Evolutionary conservation across 2,329 filamentous ascomycete genomes (phyloP), one percentile per base, ranked within the genome.

Genomic region (Aspergillus novofumigatus): DNA sequence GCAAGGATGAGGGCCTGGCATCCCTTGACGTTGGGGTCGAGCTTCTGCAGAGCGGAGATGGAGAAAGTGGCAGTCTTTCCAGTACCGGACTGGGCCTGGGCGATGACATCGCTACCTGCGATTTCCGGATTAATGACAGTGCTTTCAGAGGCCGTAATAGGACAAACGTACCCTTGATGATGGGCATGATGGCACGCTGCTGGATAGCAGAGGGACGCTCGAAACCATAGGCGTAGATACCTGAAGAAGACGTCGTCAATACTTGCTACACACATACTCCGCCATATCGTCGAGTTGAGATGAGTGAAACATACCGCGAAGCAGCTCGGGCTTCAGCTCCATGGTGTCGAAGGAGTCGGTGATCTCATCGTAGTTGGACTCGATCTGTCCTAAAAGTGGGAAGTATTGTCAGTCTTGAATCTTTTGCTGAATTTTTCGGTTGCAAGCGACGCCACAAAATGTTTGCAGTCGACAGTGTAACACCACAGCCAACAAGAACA

Each of bases 341-440:
- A 99, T 99, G 72, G 92, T 86, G 81, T 99, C 94, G 82, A 99
- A 99, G 62, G 92, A 96, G 82, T 99, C 95, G 80, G 94, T 93
- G 74, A 93, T 92, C 86, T 97, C 92, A 86, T 99, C 94, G 84
- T 97, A 99, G 91, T 99, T 99, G 77, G 92, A 96, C 86, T 99
- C 95, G 86, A 99, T 99, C 84, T 96, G 92, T 81, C 89, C 93
- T 96, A 78, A 72, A 76, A 49, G 38, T 54, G n/a, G 21, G 32
- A 51, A 60, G 63, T 59, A 53, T 42, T 53, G 51, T 49, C 55
- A 49, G 50, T 54, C 48, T 57, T 52, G 52, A 17, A 17, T 50
- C 10, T 53, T 38, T 26, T 55, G 44, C 53, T 58, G 56, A 42
- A 25, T 25, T 51, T 54, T 55, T 56, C 42, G 58, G 42, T 57